Conservation (phyloP, 306 rosid genomes). For the Macrotyloma uniflorum region DNA sequence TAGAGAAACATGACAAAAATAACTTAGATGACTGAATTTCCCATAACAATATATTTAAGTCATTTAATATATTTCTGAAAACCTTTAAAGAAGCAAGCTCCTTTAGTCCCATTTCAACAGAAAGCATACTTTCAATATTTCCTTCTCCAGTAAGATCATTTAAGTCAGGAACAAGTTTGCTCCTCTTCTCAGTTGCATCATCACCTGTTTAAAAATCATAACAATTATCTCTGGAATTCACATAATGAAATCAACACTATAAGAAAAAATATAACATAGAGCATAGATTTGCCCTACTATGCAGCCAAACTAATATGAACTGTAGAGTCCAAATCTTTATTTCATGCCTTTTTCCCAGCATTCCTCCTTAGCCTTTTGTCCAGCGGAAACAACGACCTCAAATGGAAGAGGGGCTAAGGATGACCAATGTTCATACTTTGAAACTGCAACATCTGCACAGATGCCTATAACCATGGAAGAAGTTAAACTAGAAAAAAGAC, state of each 20-base stretch:
- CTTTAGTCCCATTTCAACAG: conserved; percentile 94
- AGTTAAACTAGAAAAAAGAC: conserved; percentile 34
- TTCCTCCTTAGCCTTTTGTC: conserved; percentile 98
- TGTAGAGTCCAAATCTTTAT: conserved; percentile 31
- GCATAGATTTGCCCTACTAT: conserved; percentile 26
- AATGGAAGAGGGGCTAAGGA: conserved; percentile 99
- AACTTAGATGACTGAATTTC: conserved; percentile 19
- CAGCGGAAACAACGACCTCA: conserved; percentile 96
- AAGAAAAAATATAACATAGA: conserved; percentile 19
- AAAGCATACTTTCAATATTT: conserved; percentile 95
- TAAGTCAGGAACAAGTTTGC: conserved; percentile 69
- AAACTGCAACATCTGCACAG: conserved; percentile 87
- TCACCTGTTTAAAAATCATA: conserved; percentile 59
- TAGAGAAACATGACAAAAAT: neutral
- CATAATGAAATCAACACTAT: conserved; percentile 20
- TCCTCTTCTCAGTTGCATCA: conserved; percentile 71
- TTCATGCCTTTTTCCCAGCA: conserved; percentile 81
- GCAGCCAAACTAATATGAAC: conserved; percentile 35
- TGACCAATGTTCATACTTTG: conserved; percentile 94
- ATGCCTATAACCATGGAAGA: conserved; percentile 64
- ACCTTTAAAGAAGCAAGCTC: conserved; percentile 96
- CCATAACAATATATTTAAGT: neutral
- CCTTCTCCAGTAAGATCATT: conserved; percentile 96
- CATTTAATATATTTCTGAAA: neutral
- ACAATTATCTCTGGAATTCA: conserved; percentile 31